Evolutionary conservation across 148 eudicot species (phyloP), one percentile per base, ranked within the genome.

Genomic region (Spergularia bocconei): DNA sequence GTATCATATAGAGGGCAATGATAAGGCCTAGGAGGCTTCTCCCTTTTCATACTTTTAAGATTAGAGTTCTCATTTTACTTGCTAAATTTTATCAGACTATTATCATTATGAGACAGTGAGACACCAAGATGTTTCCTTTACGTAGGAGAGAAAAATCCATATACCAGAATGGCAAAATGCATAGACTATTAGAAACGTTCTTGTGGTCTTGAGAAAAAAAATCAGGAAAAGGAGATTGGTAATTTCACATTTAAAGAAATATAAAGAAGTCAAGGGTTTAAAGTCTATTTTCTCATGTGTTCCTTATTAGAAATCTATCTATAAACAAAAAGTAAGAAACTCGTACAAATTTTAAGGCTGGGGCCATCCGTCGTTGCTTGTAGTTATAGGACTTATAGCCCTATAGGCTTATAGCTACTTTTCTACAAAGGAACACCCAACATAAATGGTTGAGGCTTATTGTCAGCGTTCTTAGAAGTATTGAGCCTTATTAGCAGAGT

Each of bases 1-100:
- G 52, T 51, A 63, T 63, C 38, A 70, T 7, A 8, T 12, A 21
- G 20, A 21, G 69, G 67, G 54, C 20, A 75, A 75, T 23, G n/a
- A 17, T 53, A 55, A n/a, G 71, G 71, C 67, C 38, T 50, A 20
- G 36, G 69, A 20, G 57, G 39, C 23, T 48, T 50, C 71, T 20
- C 69, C 2, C n/a, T n/a, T 36, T 11, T 68, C n/a, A 23, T 19
- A 68, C 38, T 21, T 48, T 44, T 65, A 9, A 68, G 11, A 29
- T 12, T 38, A 44, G 15, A 11, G n/a, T 68, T 48, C 36, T 21
- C 2, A 50, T 20, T 19, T 23, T 68, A 50, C 71, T 68, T 68
- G 23, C 16, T 59, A 25, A 2, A 21, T 33, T 14, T 69, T 51
- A 11, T 14, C 72, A 52, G 39, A 5, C 11, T 41, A 36, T 36